These are phyloP conservation scores for Globisporangium sylvaticum DNA, from an alignment of 352 stramenopile species.

Conservation along the genomic window DNA sequence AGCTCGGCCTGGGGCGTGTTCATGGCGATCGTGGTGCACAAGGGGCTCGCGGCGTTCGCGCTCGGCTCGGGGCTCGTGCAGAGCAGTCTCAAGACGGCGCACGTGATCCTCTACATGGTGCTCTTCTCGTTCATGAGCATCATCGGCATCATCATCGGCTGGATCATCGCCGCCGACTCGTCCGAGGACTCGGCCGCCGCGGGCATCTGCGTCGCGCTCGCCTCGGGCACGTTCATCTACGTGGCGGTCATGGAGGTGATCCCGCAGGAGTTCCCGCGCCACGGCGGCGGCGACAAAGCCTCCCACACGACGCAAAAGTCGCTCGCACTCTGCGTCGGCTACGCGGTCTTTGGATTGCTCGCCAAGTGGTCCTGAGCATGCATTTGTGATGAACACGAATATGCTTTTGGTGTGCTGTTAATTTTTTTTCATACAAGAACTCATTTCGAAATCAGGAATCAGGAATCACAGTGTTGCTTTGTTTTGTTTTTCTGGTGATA, in stretches of 20 bases:
- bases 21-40: slow-evolving; percentile 74
- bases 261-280: slow-evolving; percentile 68
- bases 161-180: slow-evolving; percentile 32
- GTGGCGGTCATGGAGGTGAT: slow-evolving; percentile 85
- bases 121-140: slow-evolving; percentile 58
- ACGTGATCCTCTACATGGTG: slow-evolving; percentile 48
- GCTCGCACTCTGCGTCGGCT: slow-evolving; percentile 52
- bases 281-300: slow-evolving; percentile 17
- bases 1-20: slow-evolving; percentile 74
- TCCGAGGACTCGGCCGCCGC: slow-evolving; percentile 42
- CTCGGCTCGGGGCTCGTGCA: slow-evolving; percentile 65
- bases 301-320: slow-evolving; percentile 36
- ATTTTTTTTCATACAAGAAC: too few relatives aligned
- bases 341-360: slow-evolving; percentile 69
- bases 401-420: too few relatives aligned
- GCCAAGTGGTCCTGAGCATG: slow-evolving; percentile 67
- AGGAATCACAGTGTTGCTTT: too few relatives aligned
- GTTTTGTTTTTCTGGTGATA: too few relatives aligned
- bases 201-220: slow-evolving; percentile 60
- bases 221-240: slow-evolving; percentile 82
- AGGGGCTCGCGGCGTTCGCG: slow-evolving; percentile 71
- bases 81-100: slow-evolving; percentile 39
- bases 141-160: slow-evolving; percentile 45
- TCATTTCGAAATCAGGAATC: too few relatives aligned
- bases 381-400: too few relatives aligned